These are phyloP conservation scores for Forsythia suspensa DNA, from an alignment of 257 asterid species.

Conservation along the genomic window DNA sequence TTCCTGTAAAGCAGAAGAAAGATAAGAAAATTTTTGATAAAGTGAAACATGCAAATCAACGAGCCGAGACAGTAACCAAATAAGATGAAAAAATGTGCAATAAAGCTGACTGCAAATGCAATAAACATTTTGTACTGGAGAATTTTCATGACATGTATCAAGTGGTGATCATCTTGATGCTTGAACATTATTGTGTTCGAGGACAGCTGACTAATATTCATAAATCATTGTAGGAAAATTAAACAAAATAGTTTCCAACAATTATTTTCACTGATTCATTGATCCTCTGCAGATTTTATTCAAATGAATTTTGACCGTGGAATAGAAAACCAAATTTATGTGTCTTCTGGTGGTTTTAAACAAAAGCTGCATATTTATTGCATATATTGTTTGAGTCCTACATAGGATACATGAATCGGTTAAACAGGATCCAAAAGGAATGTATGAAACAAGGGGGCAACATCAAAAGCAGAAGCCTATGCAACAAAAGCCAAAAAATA, in stretches of 20 bases:
- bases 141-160: not conserved
- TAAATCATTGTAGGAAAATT: not conserved
- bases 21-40: not conserved
- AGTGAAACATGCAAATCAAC: not conserved
- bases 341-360: not conserved
- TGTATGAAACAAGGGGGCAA: not conserved
- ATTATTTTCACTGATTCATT: not conserved
- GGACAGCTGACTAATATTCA: not conserved
- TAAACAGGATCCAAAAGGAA: not conserved
- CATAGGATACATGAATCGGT: not conserved
- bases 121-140: not conserved
- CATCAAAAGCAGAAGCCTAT: not conserved
- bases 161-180: not conserved
- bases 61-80: not conserved
- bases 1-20: slow-evolving; percentile 46
- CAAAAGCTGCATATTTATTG: not conserved
- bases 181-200: not conserved
- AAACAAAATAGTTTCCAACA: not conserved
- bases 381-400: not conserved
- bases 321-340: not conserved
- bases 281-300: not conserved
- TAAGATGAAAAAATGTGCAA: not conserved
- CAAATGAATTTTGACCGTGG: not conserved
- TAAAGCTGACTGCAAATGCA: not conserved
- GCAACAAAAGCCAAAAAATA: not conserved